Base-by-base conservation (phyloP, 2,329 filamentous ascomycete genomes). In the Diaporthe aspalathi region DNA sequence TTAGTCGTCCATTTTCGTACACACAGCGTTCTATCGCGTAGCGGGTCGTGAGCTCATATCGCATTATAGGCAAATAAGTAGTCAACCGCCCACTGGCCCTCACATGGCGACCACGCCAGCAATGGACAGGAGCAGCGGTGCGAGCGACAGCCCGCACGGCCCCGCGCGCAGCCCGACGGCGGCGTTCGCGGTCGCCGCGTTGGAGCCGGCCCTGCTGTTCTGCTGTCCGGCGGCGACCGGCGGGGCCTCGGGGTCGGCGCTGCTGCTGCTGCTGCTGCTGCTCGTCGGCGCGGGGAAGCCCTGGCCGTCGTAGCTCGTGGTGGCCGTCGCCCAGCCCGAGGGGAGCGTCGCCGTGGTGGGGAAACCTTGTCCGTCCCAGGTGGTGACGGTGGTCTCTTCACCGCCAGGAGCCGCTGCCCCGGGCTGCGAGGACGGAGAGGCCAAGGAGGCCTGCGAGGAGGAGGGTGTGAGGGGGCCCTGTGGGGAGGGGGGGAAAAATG, bases 291-390 rank as follows among this genome's bases (percentile, higher is more conserved):
- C 81, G 40, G 82, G 78, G 71, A 85, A 85, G 5, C 85, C 85
- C 70, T 82, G 79, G 35, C 81, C 77, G 74, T 87, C 81, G 76
- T 84, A 87, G 56, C 80, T 82, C 70, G 81, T 83, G 8, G 80
- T 73, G 11, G 79, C 75, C 6, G 80, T 79, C 40, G 78, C 68
- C 63, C 75, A 77, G 16, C 79, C 78, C 22, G 79, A 74, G 24
- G 53, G 24, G 24, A 82, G 76, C 7, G 83, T 84, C 70, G 81
- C 79, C 1, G 85, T 82, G 1, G 84, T 87, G 35, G 82, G 81
- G 77, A 88, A 88, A 43, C 86, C 85, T 74, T 82, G 81, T 40
- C 85, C 77, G 75, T 88, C 80, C 75, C 82, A 87, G 17, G 80
- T 40, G 47, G 84, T 87, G 57, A 83, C 77, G 24, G 81, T 78